Conservation (phyloP, 257 asterid species). For the Solanum clarkiae region DNA sequence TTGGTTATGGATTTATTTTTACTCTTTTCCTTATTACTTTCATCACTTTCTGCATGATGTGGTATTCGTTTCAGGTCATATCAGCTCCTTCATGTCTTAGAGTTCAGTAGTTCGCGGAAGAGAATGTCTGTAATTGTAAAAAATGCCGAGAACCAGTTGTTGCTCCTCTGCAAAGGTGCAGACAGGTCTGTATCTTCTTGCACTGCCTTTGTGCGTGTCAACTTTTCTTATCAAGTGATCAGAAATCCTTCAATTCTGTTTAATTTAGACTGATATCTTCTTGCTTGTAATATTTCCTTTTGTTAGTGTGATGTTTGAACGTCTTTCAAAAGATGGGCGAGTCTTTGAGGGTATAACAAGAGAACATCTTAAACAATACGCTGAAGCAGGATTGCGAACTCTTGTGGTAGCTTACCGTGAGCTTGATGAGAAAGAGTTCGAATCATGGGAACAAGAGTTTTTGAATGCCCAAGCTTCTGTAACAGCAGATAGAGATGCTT, state of each 20-base stretch:
- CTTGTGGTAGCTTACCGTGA: constrained; percentile 75
- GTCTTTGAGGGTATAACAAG: constrained; percentile 38
- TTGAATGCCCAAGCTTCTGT: constrained; percentile 53
- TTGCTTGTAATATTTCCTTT: constrained; percentile 2
- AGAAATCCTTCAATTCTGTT: neutral
- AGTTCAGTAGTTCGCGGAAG: constrained; percentile 89
- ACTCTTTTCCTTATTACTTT: neutral
- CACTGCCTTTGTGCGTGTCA: neutral
- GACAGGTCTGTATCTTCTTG: constrained; percentile 46
- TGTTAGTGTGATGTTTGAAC: constrained; percentile 75
- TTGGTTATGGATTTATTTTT: neutral
- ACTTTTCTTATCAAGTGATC: neutral
- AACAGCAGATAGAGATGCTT: constrained; percentile 52
- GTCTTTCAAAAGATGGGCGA: constrained; percentile 45
- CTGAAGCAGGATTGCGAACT: constrained; percentile 92
- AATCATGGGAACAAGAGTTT: constrained; percentile 70
- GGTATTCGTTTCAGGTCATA: constrained; percentile 51
- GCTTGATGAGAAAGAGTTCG: constrained; percentile 60
- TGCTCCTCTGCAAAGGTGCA: constrained; percentile 92
- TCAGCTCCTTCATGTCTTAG: constrained; percentile 70
- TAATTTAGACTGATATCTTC: neutral
- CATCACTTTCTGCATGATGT: neutral
- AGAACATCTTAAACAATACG: constrained; percentile 61
- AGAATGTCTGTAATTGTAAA: constrained; percentile 90
- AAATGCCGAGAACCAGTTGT: constrained; percentile 52